Base-by-base conservation (phyloP, 495 filamentous ascomycete species). In the Gamarada debralockiae region DNA sequence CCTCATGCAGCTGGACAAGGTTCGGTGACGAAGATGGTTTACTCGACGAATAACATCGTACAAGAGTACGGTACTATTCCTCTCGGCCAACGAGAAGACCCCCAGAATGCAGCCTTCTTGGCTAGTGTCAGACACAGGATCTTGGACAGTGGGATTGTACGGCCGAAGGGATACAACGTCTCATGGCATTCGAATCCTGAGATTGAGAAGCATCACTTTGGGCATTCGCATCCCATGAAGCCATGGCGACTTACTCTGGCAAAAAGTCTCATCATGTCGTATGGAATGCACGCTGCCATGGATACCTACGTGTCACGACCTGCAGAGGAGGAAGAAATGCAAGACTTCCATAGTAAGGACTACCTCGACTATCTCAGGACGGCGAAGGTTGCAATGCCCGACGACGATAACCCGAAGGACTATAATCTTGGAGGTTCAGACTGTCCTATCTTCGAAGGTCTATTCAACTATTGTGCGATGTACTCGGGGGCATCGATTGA, bases 131-230 rank as follows among this genome's bases (percentile, higher is more conserved):
- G 80, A 56, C 67, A 76, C 48, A 77, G 85, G 62, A 84, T 86
- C 29, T 76, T 86, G 52, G 76, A 81, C 55, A 85, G 89, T 74
- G 81, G 81, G 65, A 89, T 96, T 58, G 74, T 78, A 34, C 79
- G 82, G 6, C 91, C 91, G 0, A 78, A 86, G 62, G 91, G 90
- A 66, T 88, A 90, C 66, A 87, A 72, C 21, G 92, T 98, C n/a
- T 97, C 93, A 36, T 97, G 88, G 76, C 93, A 98, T 68, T 88
- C 89, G 64, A 96, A 96, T 65, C 84, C 90, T n/a, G 81, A 87
- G 45, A 93, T 97, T 67, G 93, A 98, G 71, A 83, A 85, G 64
- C 91, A 96, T 66, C 93, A 98, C 67, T 98, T 98, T 63, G 93
- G 93, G 53, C 84, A 85, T 64, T 85, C 85, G 15, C 93, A 98